Evolutionary conservation across 1,284 basidiomycete genomes (phyloP).

Genomic region (Cronartium ribicola): DNA sequence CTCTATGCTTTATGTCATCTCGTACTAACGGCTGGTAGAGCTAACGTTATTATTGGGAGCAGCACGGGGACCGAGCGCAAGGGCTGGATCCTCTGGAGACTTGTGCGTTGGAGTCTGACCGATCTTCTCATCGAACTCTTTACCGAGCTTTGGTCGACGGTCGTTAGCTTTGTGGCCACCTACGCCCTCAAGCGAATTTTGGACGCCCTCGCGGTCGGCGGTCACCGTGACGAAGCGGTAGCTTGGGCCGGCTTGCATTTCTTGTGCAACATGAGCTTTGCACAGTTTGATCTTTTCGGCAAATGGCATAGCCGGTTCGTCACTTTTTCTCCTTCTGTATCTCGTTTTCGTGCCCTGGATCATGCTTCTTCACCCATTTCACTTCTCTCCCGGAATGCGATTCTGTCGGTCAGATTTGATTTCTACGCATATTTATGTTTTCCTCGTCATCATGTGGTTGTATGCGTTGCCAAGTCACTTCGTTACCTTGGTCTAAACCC

Average conservation of each 20-base stretch:
- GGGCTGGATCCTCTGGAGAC: conserved; percentile 50
- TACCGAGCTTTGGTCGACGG: conserved; percentile 29
- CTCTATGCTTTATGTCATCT: too few relatives aligned
- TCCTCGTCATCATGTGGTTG: too few relatives aligned
- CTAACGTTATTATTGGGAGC: neutral
- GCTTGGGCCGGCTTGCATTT: conserved; percentile 46
- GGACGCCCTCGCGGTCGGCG: conserved; percentile 45
- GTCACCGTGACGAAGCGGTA: conserved; percentile 55
- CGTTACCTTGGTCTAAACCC: too few relatives aligned
- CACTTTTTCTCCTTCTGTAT: neutral
- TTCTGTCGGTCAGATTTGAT: too few relatives aligned
- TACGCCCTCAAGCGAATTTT: conserved; percentile 46
- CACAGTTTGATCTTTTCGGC: conserved; percentile 64
- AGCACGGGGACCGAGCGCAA: conserved; percentile 1
- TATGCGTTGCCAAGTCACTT: too few relatives aligned
- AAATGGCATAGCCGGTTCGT: conserved; percentile 60
- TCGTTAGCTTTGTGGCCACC: conserved; percentile 53
- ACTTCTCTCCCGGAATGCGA: too few relatives aligned
- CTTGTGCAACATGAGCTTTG: conserved; percentile 61
- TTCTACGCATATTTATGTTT: too few relatives aligned
- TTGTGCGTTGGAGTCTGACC: conserved; percentile 22
- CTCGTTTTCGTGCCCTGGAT: too few relatives aligned
- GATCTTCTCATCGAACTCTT: conserved; percentile 27
- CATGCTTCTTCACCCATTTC: too few relatives aligned
- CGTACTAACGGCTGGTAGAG: too few relatives aligned